phyloP scores from a whole-genome alignment of 2,329 filamentous ascomycete genomes.

The Penicillium sp. region DNA sequence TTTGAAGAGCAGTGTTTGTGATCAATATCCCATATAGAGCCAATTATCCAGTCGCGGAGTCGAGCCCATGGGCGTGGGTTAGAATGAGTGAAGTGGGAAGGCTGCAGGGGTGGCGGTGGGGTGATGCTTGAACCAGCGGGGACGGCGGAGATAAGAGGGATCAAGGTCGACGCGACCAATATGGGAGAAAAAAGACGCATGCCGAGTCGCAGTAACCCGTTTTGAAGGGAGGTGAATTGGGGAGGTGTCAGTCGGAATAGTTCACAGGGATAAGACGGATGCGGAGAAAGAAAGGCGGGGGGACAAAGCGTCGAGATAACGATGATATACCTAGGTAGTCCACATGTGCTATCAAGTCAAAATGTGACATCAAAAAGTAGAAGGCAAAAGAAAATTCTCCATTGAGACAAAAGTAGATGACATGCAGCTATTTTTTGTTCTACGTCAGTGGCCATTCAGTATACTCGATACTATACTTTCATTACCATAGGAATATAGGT shows the following conservation, averaged over 20 bases:
- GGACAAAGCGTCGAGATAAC: neutral
- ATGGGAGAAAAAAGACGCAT: slow-evolving; percentile 13
- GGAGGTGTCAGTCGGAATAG: slow-evolving; percentile 6
- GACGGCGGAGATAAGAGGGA: slow-evolving; percentile 28
- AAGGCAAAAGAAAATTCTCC: neutral
- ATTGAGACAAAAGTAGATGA: neutral
- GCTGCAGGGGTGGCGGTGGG: slow-evolving; percentile 31
- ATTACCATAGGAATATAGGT: neutral
- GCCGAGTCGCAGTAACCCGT: neutral
- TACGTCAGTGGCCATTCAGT: slow-evolving; percentile 4
- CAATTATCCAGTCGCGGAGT: slow-evolving; percentile 43
- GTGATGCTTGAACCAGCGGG: slow-evolving; percentile 39
- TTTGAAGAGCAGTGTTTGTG: slow-evolving; percentile 23
- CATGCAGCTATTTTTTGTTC: neutral
- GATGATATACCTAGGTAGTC: neutral
- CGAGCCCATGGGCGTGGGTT: slow-evolving; percentile 37
- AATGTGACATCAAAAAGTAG: neutral
- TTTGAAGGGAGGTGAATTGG: slow-evolving; percentile 6
- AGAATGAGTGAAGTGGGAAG: slow-evolving; percentile 29
- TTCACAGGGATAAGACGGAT: neutral
- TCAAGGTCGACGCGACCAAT: slow-evolving; percentile 17
- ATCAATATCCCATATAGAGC: slow-evolving; percentile 42
- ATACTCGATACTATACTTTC: neutral
- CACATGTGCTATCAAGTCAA: neutral
- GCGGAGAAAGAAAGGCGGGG: neutral